Evolutionary conservation across 75 land plant species (phyloP), one percentile per base, ranked within the genome.

Genomic region (Selaginella moellendorffii): DNA sequence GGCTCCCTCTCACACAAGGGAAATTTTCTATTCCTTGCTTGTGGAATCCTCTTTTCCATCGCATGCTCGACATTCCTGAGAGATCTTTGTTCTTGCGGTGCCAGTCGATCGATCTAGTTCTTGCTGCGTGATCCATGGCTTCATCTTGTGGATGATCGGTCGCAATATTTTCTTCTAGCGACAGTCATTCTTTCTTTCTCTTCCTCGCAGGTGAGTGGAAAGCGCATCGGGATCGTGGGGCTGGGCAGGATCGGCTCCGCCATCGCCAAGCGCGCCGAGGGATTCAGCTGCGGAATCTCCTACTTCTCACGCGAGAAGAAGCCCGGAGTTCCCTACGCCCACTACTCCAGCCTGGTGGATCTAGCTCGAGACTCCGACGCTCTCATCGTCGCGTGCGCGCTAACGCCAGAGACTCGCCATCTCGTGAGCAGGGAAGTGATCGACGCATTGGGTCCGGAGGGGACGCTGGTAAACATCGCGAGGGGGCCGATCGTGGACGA

Each of bases 221-320:
- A 85, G 66, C 67, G 69, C 31, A 78, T 92, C 9, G 97, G 97
- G n/a, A 85, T 92, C 61, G 72, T 92, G 29, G 97, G 97, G 24
- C 72, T 88, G 64, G 97, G 97, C 21, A 78, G 97, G 26, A 92
- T 92, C 62, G 97, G 97, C 18, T 26, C 36, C 8, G 97, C 97
- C 12, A 75, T 89, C 52, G 97, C 97, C 5, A 81, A 71, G 63
- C 78, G 97, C 63, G 84, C 83, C 2, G 87, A 81, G 73, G 96
- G 78, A 52, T 92, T 92, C 51, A 70, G 71, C 27, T 92, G 97
- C 80, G 74, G 81, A 17, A 74, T 92, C 31, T 62, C 72, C 30
- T 92, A 92, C 76, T 65, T 66, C 61, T 76, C 90, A 25, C 83
- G 96, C 75, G 63, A 83, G 2, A 30, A 85, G 74, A 92, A 92